Evolutionary conservation across 768 basidiomycete genomes (phyloP).

Genomic region (Collybia sordida): DNA sequence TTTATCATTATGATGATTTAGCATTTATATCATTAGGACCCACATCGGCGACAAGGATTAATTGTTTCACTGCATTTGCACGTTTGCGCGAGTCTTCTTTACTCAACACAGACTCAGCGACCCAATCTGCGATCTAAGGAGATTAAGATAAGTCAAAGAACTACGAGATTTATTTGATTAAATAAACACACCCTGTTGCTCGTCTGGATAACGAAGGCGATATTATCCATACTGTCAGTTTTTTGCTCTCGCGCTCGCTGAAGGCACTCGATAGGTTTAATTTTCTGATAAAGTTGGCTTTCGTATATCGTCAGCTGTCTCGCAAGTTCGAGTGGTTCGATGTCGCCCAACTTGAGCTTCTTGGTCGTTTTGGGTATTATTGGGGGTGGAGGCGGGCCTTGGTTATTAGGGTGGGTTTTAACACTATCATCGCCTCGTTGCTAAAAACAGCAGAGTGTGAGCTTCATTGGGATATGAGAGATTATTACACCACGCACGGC

Average conservation of each 20-base stretch:
- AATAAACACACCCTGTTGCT: constrained; percentile 69
- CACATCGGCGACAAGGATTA: constrained; percentile 90
- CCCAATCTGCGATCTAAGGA: constrained; percentile 87
- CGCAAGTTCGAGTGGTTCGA: constrained; percentile 88
- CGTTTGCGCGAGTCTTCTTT: constrained; percentile 84
- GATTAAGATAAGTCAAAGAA: neutral
- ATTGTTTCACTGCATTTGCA: constrained; percentile 80
- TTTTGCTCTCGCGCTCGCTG: constrained; percentile 78
- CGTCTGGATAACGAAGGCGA: constrained; percentile 82
- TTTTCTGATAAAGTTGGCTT: constrained; percentile 81
- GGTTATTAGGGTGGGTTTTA: constrained; percentile 53
- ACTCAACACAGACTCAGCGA: constrained; percentile 78
- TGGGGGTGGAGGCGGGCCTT: constrained; percentile 69
- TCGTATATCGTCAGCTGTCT: constrained; percentile 93
- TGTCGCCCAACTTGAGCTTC: constrained; percentile 80
- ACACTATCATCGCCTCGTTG: constrained; percentile 55
- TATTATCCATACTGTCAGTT: constrained; percentile 76
- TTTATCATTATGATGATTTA: constrained; percentile 5
- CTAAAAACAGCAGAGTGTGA: constrained; percentile 19
- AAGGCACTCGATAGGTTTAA: constrained; percentile 88
- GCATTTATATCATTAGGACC: constrained; percentile 25
- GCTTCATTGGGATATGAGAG: constrained; percentile 4
- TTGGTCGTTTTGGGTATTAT: constrained; percentile 70
- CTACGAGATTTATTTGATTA: neutral
- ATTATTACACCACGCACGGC: constrained; percentile 43